phyloP scores from a whole-genome alignment of 768 basidiomycete species.

The Exidia glandulosa region DNA sequence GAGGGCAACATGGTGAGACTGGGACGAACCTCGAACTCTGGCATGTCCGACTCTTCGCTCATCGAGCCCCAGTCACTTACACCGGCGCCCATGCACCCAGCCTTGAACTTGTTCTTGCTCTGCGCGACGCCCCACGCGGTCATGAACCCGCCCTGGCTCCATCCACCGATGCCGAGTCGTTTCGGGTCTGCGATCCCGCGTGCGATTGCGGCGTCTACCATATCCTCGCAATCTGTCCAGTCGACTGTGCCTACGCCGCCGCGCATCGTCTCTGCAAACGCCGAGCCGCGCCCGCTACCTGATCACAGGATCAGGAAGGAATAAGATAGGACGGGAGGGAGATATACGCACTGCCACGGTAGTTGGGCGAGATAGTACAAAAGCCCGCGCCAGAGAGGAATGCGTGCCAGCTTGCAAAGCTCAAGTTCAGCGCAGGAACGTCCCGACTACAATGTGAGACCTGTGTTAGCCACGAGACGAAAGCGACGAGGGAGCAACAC shows the following conservation, averaged over 20 bases:
- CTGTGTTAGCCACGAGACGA: too few relatives aligned
- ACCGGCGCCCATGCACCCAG: conserved; percentile 5
- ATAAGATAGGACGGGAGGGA: neutral
- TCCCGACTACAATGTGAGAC: conserved; percentile 1
- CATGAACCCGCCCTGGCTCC: conserved; percentile 9
- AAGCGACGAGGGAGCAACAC: neutral
- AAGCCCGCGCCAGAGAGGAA: conserved; percentile 4
- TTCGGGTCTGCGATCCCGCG: conserved; percentile 5
- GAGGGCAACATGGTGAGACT: neutral
- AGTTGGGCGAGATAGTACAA: conserved; percentile 5
- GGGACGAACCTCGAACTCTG: conserved; percentile 4
- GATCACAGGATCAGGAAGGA: neutral
- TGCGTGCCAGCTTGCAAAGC: neutral
- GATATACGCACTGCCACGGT: conserved; percentile 7
- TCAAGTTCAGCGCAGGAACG: neutral
- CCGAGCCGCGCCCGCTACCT: conserved; percentile 7
- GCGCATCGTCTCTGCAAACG: conserved; percentile 4
- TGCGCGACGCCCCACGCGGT: conserved; percentile 9
- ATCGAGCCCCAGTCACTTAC: conserved; percentile 7
- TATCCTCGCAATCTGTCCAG: conserved; percentile 8
- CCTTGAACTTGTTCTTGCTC: conserved; percentile 7
- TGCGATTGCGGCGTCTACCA: conserved; percentile 6
- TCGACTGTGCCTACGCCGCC: conserved; percentile 6
- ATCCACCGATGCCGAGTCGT: conserved; percentile 6
- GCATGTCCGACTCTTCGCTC: conserved; percentile 4